These are phyloP conservation scores for Handroanthus guayacan DNA, from an alignment of 257 asterid genomes.

Conservation along the genomic window DNA sequence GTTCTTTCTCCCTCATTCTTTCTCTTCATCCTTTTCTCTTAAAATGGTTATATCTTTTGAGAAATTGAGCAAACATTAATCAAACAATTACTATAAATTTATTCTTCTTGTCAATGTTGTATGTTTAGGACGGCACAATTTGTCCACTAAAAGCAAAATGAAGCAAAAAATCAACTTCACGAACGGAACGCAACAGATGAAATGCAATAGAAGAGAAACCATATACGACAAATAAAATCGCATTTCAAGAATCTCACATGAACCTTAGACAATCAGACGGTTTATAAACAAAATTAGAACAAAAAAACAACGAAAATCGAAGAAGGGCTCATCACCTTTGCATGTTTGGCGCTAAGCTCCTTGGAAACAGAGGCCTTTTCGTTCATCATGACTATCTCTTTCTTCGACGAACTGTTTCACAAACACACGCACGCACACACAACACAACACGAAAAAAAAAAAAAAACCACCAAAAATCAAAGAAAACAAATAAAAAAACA, in stretches of 20 bases:
- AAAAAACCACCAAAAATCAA: neutral
- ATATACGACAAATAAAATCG: neutral
- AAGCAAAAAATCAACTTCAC: neutral
- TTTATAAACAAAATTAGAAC: neutral
- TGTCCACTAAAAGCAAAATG: neutral
- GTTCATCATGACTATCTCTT: constrained; percentile 68
- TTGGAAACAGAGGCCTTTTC: constrained; percentile 83
- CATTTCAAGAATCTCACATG: constrained; percentile 19
- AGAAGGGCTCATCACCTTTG: constrained; percentile 56
- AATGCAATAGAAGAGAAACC: neutral
- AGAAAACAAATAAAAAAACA: neutral
- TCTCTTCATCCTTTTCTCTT: constrained; percentile 3
- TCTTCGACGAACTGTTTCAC: constrained; percentile 17
- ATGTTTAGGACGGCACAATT: constrained; percentile 10
- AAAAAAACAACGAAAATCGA: neutral
- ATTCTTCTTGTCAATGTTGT: neutral
- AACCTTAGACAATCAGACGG: neutral
- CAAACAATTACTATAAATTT: neutral
- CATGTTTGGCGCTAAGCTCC: constrained; percentile 83
- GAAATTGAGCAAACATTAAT: neutral
- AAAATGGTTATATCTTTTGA: neutral
- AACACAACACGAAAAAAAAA: too few relatives aligned
- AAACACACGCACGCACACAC: neutral
- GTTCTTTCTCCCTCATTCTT: neutral
- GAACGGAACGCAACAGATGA: neutral